phyloP scores from a whole-genome alignment of 352 stramenopile genomes.

The Phytophthora nicotianae region DNA sequence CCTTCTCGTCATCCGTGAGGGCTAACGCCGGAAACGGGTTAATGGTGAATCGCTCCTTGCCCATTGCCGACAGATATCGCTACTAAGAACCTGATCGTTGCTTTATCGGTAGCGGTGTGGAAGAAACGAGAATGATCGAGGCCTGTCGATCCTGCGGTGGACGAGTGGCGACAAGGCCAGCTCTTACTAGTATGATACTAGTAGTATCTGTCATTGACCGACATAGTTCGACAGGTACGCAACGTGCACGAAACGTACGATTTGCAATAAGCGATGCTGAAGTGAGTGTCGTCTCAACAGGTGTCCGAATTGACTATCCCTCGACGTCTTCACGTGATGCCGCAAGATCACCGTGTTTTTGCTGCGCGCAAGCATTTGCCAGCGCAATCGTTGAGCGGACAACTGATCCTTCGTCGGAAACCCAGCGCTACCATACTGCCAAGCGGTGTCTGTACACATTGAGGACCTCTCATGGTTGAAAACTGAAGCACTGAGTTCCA shows the following conservation, averaged over 20 bases:
- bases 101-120: slow-evolving; percentile 7
- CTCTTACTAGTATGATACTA: too few species aligned
- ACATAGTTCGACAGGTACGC: slow-evolving; percentile 12
- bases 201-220: too few species aligned
- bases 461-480: slow-evolving; percentile 1
- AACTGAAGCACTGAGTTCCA: slow-evolving; percentile 17
- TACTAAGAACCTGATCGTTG: slow-evolving; percentile 1
- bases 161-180: slow-evolving; percentile 8
- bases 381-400: slow-evolving; percentile 12
- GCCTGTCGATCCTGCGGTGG: too few species aligned
- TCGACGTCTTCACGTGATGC: slow-evolving; percentile 29
- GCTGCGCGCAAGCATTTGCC: slow-evolving; percentile 20
- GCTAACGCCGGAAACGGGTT: slow-evolving; percentile 42
- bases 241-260: slow-evolving; percentile 27
- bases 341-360: slow-evolving; percentile 32
- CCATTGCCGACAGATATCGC: slow-evolving; percentile 17
- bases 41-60: slow-evolving; percentile 37
- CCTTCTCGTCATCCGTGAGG: slow-evolving; percentile 35
- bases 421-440: slow-evolving; percentile 5
- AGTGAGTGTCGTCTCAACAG: slow-evolving; percentile 5
- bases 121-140: slow-evolving; percentile 30
- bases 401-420: slow-evolving; percentile 14
- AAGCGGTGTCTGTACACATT: slow-evolving; percentile 1
- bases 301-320: slow-evolving; percentile 25
- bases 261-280: slow-evolving; percentile 17